Conservation (phyloP, 306 rosid genomes). For the Quercus engelmannii region DNA sequence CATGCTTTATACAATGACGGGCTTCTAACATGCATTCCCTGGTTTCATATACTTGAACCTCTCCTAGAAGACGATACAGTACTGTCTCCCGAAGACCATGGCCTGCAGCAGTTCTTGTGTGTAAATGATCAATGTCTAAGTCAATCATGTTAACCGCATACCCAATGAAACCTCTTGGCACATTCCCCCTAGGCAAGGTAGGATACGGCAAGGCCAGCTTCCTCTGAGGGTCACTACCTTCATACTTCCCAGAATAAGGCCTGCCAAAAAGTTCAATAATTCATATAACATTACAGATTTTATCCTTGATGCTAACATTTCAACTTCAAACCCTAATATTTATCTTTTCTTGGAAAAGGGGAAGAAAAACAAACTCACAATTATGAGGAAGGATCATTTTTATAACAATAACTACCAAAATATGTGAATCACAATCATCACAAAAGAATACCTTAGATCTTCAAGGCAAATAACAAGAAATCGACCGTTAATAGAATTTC, state of each 20-base stretch:
- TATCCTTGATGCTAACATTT: not conserved
- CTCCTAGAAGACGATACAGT: constrained; percentile 43
- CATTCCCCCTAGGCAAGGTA: constrained; percentile 20
- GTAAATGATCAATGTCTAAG: constrained; percentile 29
- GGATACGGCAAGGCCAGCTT: constrained; percentile 45
- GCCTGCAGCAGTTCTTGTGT: constrained; percentile 35
- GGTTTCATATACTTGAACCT: constrained; percentile 58
- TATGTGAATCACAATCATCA: not conserved
- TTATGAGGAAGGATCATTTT: constrained; percentile 1
- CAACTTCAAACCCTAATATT: not conserved
- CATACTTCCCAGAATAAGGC: constrained; percentile 29
- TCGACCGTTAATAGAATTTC: constrained; percentile 33
- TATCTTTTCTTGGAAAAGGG: not conserved
- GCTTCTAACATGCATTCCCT: constrained; percentile 51
- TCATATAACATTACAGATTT: not conserved
- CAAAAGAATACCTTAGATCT: constrained; percentile 40
- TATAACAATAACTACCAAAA: constrained; percentile 1
- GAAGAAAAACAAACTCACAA: not conserved
- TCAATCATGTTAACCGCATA: constrained; percentile 67
- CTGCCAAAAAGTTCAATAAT: constrained; percentile 29
- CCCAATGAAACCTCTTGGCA: constrained; percentile 52
- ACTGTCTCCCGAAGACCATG: constrained; percentile 59
- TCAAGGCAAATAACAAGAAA: constrained; percentile 52
- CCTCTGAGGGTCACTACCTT: constrained; percentile 36
- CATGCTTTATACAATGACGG: constrained; percentile 40